These are phyloP conservation scores for Lachnellula occidentalis DNA, from an alignment of 2,329 filamentous ascomycete genomes.

Conservation along the genomic window DNA sequence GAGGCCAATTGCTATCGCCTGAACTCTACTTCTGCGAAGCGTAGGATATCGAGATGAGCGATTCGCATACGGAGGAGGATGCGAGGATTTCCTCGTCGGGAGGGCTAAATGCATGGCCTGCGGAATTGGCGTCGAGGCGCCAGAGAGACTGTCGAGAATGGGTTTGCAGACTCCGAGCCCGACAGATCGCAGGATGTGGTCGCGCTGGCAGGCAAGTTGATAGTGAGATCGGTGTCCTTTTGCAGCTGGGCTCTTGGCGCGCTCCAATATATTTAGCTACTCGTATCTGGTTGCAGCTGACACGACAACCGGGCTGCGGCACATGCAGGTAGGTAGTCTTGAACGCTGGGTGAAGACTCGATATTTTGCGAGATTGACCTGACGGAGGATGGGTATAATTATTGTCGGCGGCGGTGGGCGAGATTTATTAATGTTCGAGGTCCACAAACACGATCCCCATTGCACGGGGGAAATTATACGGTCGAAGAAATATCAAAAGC, in stretches of 20 bases:
- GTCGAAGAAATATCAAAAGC: neutral
- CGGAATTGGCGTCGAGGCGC: conserved; percentile 12
- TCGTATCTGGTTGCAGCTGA: neutral
- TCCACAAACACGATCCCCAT: neutral
- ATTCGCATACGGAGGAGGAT: conserved; percentile 64
- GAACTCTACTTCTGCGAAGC: conserved; percentile 57
- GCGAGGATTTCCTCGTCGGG: conserved; percentile 77
- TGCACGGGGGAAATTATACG: neutral
- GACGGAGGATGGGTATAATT: neutral
- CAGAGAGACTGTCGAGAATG: conserved; percentile 1
- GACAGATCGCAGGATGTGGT: conserved; percentile 1
- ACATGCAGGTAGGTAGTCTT: neutral
- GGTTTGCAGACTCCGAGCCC: neutral
- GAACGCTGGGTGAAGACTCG: too few relatives aligned
- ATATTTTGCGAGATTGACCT: neutral
- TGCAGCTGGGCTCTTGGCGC: conserved; percentile 3
- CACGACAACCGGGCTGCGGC: neutral
- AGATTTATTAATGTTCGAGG: neutral
- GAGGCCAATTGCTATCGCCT: conserved; percentile 47
- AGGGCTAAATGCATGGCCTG: conserved; percentile 80
- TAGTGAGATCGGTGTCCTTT: conserved; percentile 7
- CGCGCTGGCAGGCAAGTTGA: conserved; percentile 1
- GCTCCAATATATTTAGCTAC: neutral
- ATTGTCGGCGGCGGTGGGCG: neutral
- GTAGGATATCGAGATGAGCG: conserved; percentile 50